phyloP scores from a whole-genome alignment of 306 rosid species.

The Delonix regia region DNA sequence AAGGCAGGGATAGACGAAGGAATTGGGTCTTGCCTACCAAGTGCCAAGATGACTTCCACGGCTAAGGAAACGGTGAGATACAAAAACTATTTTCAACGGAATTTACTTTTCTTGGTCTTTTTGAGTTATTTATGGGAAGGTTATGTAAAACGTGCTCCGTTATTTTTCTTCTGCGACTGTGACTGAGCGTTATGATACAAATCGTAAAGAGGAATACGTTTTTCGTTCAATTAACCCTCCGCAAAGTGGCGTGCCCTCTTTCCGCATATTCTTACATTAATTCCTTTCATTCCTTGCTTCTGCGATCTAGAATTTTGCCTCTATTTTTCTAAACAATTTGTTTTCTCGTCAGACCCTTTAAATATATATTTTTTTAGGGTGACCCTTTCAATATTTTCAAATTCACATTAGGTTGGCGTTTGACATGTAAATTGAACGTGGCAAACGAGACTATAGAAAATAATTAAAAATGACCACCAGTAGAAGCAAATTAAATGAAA shows the following conservation, averaged over 20 bases:
- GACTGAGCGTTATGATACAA: neutral
- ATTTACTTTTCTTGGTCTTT: neutral
- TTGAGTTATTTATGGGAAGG: neutral
- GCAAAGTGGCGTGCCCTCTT: slow-evolving; percentile 14
- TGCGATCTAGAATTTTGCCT: slow-evolving; percentile 10
- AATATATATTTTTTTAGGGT: too few species aligned
- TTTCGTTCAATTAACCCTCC: neutral
- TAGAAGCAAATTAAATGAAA: neutral
- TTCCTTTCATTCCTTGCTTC: slow-evolving; percentile 24
- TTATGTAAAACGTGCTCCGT: neutral
- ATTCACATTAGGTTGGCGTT: neutral
- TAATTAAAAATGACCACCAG: neutral
- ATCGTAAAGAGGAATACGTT: neutral
- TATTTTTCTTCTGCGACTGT: neutral
- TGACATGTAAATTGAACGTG: neutral
- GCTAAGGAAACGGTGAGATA: neutral
- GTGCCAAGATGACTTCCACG: slow-evolving; percentile 2
- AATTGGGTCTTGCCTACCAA: neutral
- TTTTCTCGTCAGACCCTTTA: too few species aligned
- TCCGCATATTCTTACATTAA: slow-evolving; percentile 32
- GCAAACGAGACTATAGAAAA: neutral
- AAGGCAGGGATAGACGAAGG: neutral
- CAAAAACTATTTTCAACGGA: neutral
- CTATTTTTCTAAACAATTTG: neutral
- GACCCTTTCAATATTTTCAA: neutral